phyloP scores from a whole-genome alignment of 2,329 filamentous ascomycete species.

The Diaporthe sp. region DNA sequence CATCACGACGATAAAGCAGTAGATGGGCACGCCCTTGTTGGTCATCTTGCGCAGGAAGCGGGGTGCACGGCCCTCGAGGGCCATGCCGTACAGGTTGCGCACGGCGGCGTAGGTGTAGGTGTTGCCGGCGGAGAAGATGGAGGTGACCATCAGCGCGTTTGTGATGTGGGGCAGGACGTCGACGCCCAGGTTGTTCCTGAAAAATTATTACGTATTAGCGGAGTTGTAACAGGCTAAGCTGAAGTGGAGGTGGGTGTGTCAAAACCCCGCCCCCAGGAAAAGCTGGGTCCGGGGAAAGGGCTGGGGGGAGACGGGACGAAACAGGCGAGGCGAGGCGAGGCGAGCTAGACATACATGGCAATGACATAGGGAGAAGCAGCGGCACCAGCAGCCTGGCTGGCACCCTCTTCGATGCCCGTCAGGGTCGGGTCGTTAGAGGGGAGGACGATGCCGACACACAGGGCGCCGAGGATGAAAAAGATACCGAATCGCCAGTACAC shows the following conservation, averaged over 20 bases:
- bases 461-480: conserved; percentile 77
- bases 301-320: not conserved
- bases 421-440: conserved; percentile 71
- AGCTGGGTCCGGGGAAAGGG: not conserved
- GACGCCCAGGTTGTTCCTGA: conserved; percentile 58
- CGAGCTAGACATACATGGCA: conserved; percentile 56
- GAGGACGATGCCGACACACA: conserved; percentile 74
- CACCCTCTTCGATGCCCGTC: conserved; percentile 56
- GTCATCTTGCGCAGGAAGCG: conserved; percentile 67
- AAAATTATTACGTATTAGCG: conserved; percentile 18
- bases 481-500: conserved; percentile 78
- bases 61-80: conserved; percentile 35
- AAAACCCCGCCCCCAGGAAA: not conserved
- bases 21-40: conserved; percentile 69
- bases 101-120: conserved; percentile 36
- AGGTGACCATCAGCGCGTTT: conserved; percentile 57
- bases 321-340: not conserved
- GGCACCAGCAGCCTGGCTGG: conserved; percentile 49
- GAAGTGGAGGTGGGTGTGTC: not conserved
- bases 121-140: conserved; percentile 36
- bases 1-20: conserved; percentile 64
- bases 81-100: conserved; percentile 34
- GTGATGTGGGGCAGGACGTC: conserved; percentile 65
- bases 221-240: not conserved
- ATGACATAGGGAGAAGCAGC: conserved; percentile 72